phyloP scores from a whole-genome alignment of 495 filamentous ascomycete genomes.

The Penicillium pulvis region DNA sequence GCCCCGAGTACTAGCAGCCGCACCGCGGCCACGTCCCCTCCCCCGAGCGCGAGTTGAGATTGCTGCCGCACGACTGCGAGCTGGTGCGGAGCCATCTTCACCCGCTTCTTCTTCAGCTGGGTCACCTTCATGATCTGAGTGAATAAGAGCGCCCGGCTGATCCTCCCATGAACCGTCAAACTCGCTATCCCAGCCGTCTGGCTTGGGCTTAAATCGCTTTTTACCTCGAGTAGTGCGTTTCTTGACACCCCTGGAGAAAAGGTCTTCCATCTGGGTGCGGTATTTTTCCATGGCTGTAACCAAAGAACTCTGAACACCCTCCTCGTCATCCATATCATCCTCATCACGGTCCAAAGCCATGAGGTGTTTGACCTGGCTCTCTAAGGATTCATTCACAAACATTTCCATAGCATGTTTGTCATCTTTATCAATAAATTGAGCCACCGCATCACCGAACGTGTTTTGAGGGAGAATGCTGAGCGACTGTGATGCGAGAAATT shows the following conservation, averaged over 20 bases:
- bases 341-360: slow-evolving; percentile 64
- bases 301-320: slow-evolving; percentile 57
- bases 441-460: slow-evolving; percentile 89
- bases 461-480: slow-evolving; percentile 90
- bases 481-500: slow-evolving; percentile 80
- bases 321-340: slow-evolving; percentile 61
- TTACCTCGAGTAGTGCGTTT: slow-evolving; percentile 59
- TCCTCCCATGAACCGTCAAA: slow-evolving; percentile 84
- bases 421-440: slow-evolving; percentile 92
- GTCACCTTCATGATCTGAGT: slow-evolving; percentile 55
- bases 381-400: slow-evolving; percentile 81
- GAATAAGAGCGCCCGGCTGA: slow-evolving; percentile 68
- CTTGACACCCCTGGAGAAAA: slow-evolving; percentile 68
- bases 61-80: slow-evolving; percentile 28
- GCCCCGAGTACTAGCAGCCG: slow-evolving; percentile 39
- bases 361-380: slow-evolving; percentile 74
- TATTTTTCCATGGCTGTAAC: slow-evolving; percentile 70
- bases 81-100: slow-evolving; percentile 39
- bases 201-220: slow-evolving; percentile 71
- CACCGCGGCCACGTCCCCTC: slow-evolving; percentile 51
- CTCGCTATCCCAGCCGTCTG: slow-evolving; percentile 84
- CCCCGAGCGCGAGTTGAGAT: slow-evolving; percentile 51
- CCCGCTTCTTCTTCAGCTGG: slow-evolving; percentile 49
- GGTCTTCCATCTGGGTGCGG: slow-evolving; percentile 67
- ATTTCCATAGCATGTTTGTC: slow-evolving; percentile 90